phyloP scores from a whole-genome alignment of 305 asterid genomes.

The Coffea humblotiana region DNA sequence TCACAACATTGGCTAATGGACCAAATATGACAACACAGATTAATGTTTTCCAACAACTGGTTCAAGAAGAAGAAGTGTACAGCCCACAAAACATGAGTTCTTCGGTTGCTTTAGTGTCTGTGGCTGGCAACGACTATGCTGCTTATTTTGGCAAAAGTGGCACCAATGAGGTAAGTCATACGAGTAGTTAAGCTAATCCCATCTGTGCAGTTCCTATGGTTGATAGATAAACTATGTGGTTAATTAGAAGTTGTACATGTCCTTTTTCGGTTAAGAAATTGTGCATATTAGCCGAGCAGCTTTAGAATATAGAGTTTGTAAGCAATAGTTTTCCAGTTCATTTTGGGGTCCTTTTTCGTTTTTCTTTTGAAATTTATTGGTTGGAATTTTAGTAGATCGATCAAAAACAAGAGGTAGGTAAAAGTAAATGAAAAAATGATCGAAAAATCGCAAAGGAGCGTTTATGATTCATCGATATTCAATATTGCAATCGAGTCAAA shows the following conservation, averaged over 20 bases:
- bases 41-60: conserved; percentile 51
- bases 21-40: conserved; percentile 79
- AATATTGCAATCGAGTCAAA: no score
- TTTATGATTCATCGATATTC: no score
- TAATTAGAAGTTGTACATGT: background rate
- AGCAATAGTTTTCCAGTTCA: background rate
- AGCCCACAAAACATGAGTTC: conserved; percentile 30
- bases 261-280: background rate
- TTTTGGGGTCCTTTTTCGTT: background rate
- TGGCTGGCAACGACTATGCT: conserved; percentile 71
- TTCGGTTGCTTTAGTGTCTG: conserved; percentile 55
- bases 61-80: conserved; percentile 37
- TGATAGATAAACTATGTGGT: conserved; percentile 18
- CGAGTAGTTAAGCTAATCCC: conserved; percentile 21
- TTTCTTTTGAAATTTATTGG: no score
- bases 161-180: conserved; percentile 27
- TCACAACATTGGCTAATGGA: conserved; percentile 45
- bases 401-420: no score
- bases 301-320: background rate
- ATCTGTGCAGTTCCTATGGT: background rate
- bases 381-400: no score
- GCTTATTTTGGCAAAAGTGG: conserved; percentile 48
- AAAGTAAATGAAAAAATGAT: no score
- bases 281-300: conserved; percentile 2
- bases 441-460: no score